Percentiles rank a stretch among this genome's conserved stretches.
phyloP scores from a whole-genome alignment of 805 yeast species.

The Starmerella apis region DNA sequence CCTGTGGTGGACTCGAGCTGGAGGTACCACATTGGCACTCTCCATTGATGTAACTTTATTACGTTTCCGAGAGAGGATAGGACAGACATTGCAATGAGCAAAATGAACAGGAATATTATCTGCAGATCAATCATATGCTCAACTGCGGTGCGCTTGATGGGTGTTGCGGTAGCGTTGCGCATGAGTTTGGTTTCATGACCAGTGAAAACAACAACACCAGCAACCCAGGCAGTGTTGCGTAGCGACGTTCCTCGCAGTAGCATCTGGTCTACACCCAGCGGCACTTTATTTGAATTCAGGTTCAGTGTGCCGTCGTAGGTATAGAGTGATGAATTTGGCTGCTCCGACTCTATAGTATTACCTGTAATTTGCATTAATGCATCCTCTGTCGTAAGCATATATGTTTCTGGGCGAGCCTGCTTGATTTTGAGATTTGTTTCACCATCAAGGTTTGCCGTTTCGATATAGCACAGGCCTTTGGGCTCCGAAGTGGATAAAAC shows the following conservation, averaged over 20 bases:
- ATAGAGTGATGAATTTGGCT: slow-evolving; percentile 85
- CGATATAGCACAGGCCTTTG: slow-evolving; percentile 93
- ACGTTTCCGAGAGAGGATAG: slow-evolving; percentile 86
- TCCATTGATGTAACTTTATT: slow-evolving; percentile 49
- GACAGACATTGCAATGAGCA: slow-evolving; percentile 62
- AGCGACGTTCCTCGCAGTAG: slow-evolving; percentile 90
- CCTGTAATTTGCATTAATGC: slow-evolving; percentile 48
- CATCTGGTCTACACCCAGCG: slow-evolving; percentile 84
- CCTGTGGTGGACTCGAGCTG: slow-evolving; percentile 57
- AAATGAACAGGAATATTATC: slow-evolving; percentile 74
- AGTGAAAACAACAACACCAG: slow-evolving; percentile 86
- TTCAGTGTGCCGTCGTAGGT: slow-evolving; percentile 84
- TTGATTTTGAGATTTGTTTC: slow-evolving; percentile 94
- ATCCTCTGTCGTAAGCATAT: slow-evolving; percentile 54
- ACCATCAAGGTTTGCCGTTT: slow-evolving; percentile 95
- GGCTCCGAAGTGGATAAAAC: slow-evolving; percentile 90
- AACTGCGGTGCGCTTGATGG: slow-evolving; percentile 92
- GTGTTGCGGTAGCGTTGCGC: slow-evolving; percentile 98
- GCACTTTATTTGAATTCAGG: slow-evolving; percentile 37
- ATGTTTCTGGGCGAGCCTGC: slow-evolving; percentile 73
- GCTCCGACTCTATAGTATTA: slow-evolving; percentile 59
- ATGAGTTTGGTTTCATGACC: slow-evolving; percentile 97
- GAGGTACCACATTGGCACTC: slow-evolving; percentile 50
- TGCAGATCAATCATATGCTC: slow-evolving; percentile 91
- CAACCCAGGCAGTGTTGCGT: slow-evolving; percentile 89